Conservation (phyloP, 495 filamentous ascomycete species). For the Aspergillus bridgeri region DNA sequence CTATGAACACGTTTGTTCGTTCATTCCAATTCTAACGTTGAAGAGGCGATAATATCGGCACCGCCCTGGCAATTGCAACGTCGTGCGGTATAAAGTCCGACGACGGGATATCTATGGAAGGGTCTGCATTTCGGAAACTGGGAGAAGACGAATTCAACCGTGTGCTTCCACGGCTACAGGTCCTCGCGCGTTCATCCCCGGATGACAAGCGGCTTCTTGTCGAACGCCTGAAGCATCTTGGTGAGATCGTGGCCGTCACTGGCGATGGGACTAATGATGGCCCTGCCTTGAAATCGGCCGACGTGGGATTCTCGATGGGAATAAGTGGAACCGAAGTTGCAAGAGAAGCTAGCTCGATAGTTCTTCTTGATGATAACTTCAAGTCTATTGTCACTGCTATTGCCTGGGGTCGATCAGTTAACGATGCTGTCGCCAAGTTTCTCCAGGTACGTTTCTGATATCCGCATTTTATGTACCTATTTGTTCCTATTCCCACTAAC, state of each 20-base stretch:
- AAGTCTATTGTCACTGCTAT: slow-evolving; percentile 82
- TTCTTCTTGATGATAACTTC: slow-evolving; percentile 91
- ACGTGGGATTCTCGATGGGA: slow-evolving; percentile 92
- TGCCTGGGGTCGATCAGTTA: slow-evolving; percentile 87
- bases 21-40: neutral
- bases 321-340: slow-evolving; percentile 87
- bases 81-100: slow-evolving; percentile 80
- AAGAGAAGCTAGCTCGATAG: slow-evolving; percentile 90
- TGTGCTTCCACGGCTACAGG: slow-evolving; percentile 70
- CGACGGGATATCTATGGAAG: slow-evolving; percentile 75
- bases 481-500: neutral
- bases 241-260: slow-evolving; percentile 81
- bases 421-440: slow-evolving; percentile 88
- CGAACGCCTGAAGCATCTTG: slow-evolving; percentile 65
- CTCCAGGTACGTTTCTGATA: slow-evolving; percentile 40
- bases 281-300: slow-evolving; percentile 77
- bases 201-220: slow-evolving; percentile 85
- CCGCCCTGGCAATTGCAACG: slow-evolving; percentile 74
- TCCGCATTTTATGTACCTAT: neutral
- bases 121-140: slow-evolving; percentile 75
- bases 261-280: slow-evolving; percentile 91
- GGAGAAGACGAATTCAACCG: slow-evolving; percentile 65
- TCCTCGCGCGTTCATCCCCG: slow-evolving; percentile 81
- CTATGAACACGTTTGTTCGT: neutral
- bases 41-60: slow-evolving; percentile 65